Evolutionary conservation across 495 filamentous ascomycete genomes (phyloP).

Genomic region (Talaromyces ruber): DNA sequence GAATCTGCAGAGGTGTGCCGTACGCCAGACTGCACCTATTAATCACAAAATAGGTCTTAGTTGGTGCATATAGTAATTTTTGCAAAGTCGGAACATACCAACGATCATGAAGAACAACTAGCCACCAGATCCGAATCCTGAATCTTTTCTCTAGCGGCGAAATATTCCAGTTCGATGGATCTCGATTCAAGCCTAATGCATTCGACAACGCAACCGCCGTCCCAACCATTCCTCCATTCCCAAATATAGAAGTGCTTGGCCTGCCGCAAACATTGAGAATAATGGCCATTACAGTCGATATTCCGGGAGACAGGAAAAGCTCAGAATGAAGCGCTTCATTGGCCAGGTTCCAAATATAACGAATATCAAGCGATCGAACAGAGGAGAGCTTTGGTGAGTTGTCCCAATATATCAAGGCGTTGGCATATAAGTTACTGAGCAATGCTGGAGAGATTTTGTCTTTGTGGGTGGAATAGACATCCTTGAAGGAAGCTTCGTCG

Average conservation of each 20-base stretch:
- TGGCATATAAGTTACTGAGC: constrained; percentile 26
- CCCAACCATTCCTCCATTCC: constrained; percentile 24
- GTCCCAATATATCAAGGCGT: constrained; percentile 23
- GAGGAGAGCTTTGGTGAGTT: constrained; percentile 9
- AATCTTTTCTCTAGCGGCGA: constrained; percentile 22
- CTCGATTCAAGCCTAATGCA: constrained; percentile 27
- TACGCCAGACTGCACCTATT: constrained; percentile 29
- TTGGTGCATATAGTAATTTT: not conserved
- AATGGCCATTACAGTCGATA: constrained; percentile 24
- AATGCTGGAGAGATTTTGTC: constrained; percentile 25
- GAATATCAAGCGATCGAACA: constrained; percentile 19
- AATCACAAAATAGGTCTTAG: not conserved
- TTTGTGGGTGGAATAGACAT: constrained; percentile 13
- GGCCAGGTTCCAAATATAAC: constrained; percentile 28
- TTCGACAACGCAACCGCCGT: constrained; percentile 24
- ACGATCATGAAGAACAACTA: constrained; percentile 29
- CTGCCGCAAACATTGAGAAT: constrained; percentile 26
- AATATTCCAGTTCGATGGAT: constrained; percentile 24
- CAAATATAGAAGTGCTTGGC: constrained; percentile 27
- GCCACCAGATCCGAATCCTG: constrained; percentile 29
- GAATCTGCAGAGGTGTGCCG: constrained; percentile 24
- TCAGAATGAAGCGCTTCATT: constrained; percentile 26
- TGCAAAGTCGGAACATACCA: constrained; percentile 18
- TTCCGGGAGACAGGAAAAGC: constrained; percentile 22
- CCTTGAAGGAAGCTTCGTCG: constrained; percentile 21